Percentiles rank a stretch among this genome's conserved stretches.
These are phyloP conservation scores for Yamadazyma triangularis DNA, from an alignment of 1,139 yeast species.

Conservation along the genomic window DNA sequence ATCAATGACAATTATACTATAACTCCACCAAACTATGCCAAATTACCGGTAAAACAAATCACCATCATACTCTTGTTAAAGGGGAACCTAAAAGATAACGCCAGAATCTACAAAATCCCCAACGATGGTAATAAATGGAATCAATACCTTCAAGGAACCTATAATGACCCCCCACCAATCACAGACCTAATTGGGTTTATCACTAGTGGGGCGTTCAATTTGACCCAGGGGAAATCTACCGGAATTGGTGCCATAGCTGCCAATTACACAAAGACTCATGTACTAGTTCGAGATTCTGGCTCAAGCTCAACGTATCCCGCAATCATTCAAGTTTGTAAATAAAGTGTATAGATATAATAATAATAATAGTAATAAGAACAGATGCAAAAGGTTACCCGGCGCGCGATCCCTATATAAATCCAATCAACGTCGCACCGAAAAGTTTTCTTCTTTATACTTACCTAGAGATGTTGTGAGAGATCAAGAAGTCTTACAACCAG, in stretches of 20 bases:
- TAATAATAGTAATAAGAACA: too few species aligned
- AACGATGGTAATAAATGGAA: conserved; percentile 74
- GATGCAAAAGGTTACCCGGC: too few species aligned
- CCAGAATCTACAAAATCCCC: conserved; percentile 53
- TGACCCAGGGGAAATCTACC: conserved; percentile 56
- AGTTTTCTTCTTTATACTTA: conserved; percentile 64
- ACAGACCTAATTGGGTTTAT: conserved; percentile 63
- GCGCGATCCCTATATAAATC: too few species aligned
- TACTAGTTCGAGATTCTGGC: neutral
- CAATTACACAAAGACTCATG: conserved; percentile 3
- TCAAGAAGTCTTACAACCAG: conserved; percentile 89
- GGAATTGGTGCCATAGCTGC: conserved; percentile 63
- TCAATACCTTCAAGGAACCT: too few species aligned
- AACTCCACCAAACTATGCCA: conserved; percentile 4
- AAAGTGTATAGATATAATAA: too few species aligned
- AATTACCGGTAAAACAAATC: conserved; percentile 38
- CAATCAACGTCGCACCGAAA: conserved; percentile 1
- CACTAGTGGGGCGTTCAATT: conserved; percentile 71
- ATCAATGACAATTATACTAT: conserved; percentile 6
- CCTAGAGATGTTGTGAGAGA: conserved; percentile 97
- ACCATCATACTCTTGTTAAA: conserved; percentile 30
- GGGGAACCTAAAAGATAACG: conserved; percentile 65
- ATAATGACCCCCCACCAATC: too few species aligned
- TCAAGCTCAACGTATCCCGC: neutral
- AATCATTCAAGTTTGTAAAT: too few species aligned